Base-by-base conservation (phyloP, 148 eudicot species). In the Vaccinium darrowii region DNA sequence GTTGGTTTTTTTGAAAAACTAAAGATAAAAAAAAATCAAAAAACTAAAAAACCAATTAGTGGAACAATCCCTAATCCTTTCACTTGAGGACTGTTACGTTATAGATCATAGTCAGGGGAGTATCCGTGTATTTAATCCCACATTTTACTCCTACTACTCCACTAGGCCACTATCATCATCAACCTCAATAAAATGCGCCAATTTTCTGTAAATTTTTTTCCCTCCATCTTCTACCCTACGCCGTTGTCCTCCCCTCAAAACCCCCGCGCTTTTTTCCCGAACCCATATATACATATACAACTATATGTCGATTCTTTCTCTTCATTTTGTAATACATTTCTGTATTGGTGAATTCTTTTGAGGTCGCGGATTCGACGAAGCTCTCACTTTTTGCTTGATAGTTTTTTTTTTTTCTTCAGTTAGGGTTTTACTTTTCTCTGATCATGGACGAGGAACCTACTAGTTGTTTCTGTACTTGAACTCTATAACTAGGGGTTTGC, bases 251-350 rank as follows among this genome's bases (percentile, higher is more conserved):
- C 18, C 47, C 51, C 50, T 15, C 10, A 71, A 25, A 71, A 30
- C 63, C 30, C 78, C 84, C 84, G 84, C 84, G 52, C 33, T 10
- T 71, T 69, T 82, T 82, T 81, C n/a, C 13, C 51, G 67, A 58
- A 60, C 65, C 65, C 60, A 79, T 36, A 14, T 43, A 43, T 43
- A 43, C 47, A 14, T 12, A 30, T 2, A 19, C 36, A 5, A 7
- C 30, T 43, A 0, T 43, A 43, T 43, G 5, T 43, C 47, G 47
- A 43, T 43, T 43, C 47, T 4, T n/a, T 10, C 27, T 6, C 25
- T 2, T 50, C 15, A 9, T 25, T 9, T 23, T 30, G 57, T 58
- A 78, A 5, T 54, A 76, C 79, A 43, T 3, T 76, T 19, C 25
- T 47, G 56, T 21, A 19, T 47, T 16, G 18, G 47, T 15, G 2